A percentile compares a stretch with the other conserved stretches of the same genome.
Evolutionary conservation across 1,284 basidiomycete species (phyloP).

Genomic region (Apiotrichum laibachii): DNA sequence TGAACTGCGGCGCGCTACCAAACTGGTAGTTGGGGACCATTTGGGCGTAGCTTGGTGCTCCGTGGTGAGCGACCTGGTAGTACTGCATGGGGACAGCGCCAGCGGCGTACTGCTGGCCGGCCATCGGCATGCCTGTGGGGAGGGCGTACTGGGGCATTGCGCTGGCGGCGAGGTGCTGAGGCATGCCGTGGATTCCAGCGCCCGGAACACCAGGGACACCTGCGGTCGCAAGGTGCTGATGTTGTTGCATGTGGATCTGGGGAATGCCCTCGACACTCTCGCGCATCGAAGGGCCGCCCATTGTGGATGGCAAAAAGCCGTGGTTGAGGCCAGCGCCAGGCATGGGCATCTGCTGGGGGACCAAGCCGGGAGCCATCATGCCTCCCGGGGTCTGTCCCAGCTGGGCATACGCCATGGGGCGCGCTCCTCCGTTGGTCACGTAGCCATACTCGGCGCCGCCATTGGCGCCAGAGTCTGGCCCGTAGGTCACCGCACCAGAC

Average conservation of each 20-base stretch:
- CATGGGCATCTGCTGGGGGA: slow-evolving; percentile 9
- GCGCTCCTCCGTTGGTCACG: slow-evolving; percentile 1
- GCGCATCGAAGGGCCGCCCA: slow-evolving; percentile 23
- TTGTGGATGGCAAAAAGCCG: background rate
- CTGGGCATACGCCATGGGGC: slow-evolving; percentile 5
- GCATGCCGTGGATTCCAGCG: background rate
- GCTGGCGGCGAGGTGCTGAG: background rate
- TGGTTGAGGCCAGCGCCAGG: background rate
- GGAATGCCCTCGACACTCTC: slow-evolving; percentile 23
- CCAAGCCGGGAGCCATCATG: slow-evolving; percentile 1
- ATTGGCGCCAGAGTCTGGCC: slow-evolving; percentile 10
- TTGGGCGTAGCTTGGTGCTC: slow-evolving; percentile 7
- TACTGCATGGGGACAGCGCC: slow-evolving; percentile 11
- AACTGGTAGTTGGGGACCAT: slow-evolving; percentile 21
- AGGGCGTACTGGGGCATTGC: slow-evolving; percentile 3
- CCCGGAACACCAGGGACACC: background rate
- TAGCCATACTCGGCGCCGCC: slow-evolving; percentile 14
- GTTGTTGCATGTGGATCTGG: slow-evolving; percentile 17
- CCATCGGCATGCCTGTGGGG: slow-evolving; percentile 6
- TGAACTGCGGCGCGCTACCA: slow-evolving; percentile 12
- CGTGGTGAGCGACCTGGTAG: slow-evolving; percentile 7
- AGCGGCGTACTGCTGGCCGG: background rate
- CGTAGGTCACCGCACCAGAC: slow-evolving; percentile 18
- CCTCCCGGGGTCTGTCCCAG: background rate
- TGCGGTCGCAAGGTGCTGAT: background rate